Base-by-base conservation (phyloP, 1,284 basidiomycete species). In the Ceratobasidium sp. region DNA sequence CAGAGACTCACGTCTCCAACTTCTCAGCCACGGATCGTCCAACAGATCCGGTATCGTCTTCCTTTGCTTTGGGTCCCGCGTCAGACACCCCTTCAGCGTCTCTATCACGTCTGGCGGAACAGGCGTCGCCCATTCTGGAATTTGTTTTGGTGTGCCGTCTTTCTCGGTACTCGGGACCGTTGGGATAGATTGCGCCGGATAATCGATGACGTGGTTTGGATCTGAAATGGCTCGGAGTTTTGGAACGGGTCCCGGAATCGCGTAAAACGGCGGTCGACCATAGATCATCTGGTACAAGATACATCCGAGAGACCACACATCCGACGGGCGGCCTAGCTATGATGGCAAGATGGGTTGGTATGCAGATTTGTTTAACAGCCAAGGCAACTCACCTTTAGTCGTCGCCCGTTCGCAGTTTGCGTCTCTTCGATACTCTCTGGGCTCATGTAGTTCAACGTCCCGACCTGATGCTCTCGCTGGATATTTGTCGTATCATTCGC, bases 201-300 rank as follows among this genome's bases (percentile, higher is more conserved):
- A 97, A 9, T 90, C 87, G 75, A 97, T 96, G 32, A 83, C 80
- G 76, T 93, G 85, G 3, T 83, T 81, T 6, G 84, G 82, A 80
- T 95, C 91, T 3, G 93, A 91, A 74, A 97, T 97, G 6, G 90
- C 91, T 76, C 90, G 90, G 88, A 96, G 91, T 82, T 96, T 96
- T 76, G 92, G 91, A 71, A 90, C 90, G 43, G 94, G 87, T n/a
- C 69, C 69, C 0, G 87, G 86, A 26, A 97, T 86, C 75, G 92
- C 88, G 50, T 94, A 90, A 84, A 99, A 99, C 0, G 97, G 97
- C 0, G 96, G 92, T 23, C 89, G 88, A 12, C 96, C 95, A 79
- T 98, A 99, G 14, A 98, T 88, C 96, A 99, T 98, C 80, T 88
- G 97, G 82, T 98, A 98, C 30, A 99, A 85, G 77, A 99, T 99